phyloP scores from a whole-genome alignment of 1,284 basidiomycete genomes.

The Phaffia rhodozyma region DNA sequence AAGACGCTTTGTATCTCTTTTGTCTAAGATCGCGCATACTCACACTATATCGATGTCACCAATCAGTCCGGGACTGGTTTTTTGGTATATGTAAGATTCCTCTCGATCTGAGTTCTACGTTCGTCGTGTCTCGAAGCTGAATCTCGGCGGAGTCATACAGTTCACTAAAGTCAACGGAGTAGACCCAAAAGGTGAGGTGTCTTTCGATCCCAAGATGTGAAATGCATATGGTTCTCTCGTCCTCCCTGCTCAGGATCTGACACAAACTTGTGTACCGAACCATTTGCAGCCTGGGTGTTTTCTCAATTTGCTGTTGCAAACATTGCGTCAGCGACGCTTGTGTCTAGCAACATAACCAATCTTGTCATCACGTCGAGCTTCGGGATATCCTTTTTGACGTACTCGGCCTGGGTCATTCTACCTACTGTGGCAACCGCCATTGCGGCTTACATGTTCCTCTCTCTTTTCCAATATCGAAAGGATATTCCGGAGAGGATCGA shows the following conservation, averaged over 20 bases:
- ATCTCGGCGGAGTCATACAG: background rate
- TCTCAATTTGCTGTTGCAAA: constrained; percentile 54
- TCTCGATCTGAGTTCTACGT: background rate
- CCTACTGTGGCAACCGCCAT: constrained; percentile 32
- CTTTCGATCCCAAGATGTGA: too few relatives aligned
- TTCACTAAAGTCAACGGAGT: constrained; percentile 62
- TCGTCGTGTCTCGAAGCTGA: background rate
- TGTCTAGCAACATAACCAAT: constrained; percentile 41
- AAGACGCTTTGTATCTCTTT: too few relatives aligned
- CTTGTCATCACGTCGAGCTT: constrained; percentile 39
- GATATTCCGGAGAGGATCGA: constrained; percentile 35
- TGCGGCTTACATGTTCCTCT: constrained; percentile 32
- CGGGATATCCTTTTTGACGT: constrained; percentile 34
- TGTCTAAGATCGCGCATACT: background rate
- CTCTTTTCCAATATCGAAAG: constrained; percentile 26
- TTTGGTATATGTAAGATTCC: constrained; percentile 47
- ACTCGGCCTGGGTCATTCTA: constrained; percentile 35
- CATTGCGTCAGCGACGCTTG: constrained; percentile 36
- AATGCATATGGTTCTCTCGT: too few relatives aligned
- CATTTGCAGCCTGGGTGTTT: constrained; percentile 52
- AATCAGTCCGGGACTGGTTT: constrained; percentile 58
- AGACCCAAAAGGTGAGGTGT: constrained; percentile 26
- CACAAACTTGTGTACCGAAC: too few relatives aligned
- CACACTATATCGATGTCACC: constrained; percentile 26
- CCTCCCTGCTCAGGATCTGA: too few relatives aligned